phyloP scores from a whole-genome alignment of 2,329 filamentous ascomycete species.

The Pestalotiopsis sp. region DNA sequence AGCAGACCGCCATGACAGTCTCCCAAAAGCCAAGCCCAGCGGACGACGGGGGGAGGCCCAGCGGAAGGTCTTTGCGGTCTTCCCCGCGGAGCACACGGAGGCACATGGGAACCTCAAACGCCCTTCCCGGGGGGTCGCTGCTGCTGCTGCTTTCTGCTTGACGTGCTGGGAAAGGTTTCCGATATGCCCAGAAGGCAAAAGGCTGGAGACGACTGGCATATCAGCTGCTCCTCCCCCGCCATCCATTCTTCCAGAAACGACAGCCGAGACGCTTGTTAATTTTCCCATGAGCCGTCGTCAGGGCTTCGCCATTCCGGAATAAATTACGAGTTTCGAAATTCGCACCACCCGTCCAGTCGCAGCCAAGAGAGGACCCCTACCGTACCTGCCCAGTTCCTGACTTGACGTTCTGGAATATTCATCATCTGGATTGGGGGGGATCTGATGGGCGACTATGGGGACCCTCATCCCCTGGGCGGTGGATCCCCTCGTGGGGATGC shows the following conservation, averaged over 20 bases:
- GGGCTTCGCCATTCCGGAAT: constrained; percentile 3
- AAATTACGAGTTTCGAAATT: constrained; percentile 4
- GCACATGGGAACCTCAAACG: not conserved
- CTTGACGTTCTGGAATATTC: constrained; percentile 1
- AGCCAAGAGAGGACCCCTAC: not conserved
- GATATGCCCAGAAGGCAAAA: not conserved
- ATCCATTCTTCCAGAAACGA: not conserved
- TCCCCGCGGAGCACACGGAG: not conserved
- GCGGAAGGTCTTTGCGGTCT: constrained; percentile 7
- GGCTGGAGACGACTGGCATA: too few relatives aligned
- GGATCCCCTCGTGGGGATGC: not conserved
- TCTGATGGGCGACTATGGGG: not conserved
- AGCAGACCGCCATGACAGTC: not conserved
- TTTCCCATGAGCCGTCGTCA: not conserved
- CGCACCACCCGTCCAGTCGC: not conserved
- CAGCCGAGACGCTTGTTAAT: not conserved
- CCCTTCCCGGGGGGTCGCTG: not conserved
- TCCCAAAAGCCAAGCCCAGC: too few relatives aligned
- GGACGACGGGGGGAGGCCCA: not conserved
- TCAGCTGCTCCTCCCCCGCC: not conserved
- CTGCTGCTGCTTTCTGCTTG: not conserved
- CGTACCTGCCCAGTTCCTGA: not conserved
- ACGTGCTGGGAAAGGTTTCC: not conserved
- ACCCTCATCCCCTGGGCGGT: not conserved
- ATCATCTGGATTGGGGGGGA: not conserved